Conservation (phyloP, 768 basidiomycete genomes). For the Mycena indigotica region DNA sequence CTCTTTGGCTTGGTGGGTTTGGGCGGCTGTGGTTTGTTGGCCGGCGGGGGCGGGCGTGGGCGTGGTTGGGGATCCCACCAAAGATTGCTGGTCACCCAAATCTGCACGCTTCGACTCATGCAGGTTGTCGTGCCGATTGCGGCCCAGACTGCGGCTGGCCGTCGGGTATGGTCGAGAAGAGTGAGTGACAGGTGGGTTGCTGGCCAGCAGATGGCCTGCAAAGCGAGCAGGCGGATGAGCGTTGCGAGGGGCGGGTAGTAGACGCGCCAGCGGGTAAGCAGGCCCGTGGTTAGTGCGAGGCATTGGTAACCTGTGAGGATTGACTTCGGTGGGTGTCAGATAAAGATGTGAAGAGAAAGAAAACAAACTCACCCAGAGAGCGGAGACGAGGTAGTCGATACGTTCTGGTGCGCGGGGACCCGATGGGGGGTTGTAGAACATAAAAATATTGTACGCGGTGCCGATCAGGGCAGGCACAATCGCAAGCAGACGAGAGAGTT, state of each 20-base stretch:
- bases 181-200: slow-evolving; percentile 84
- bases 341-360: background rate
- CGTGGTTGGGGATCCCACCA: slow-evolving; percentile 44
- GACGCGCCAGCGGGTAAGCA: slow-evolving; percentile 85
- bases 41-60: background rate
- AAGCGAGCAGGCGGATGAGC: slow-evolving; percentile 85
- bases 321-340: slow-evolving; percentile 49
- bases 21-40: background rate
- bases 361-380: slow-evolving; percentile 62
- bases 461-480: slow-evolving; percentile 75
- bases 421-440: slow-evolving; percentile 47
- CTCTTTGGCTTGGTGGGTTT: background rate
- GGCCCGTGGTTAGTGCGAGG: slow-evolving; percentile 82
- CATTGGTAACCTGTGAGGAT: slow-evolving; percentile 89
- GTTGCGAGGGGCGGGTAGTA: slow-evolving; percentile 90
- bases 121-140: slow-evolving; percentile 89
- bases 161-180: slow-evolving; percentile 64
- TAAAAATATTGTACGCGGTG: slow-evolving; percentile 61
- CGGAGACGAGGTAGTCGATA: slow-evolving; percentile 66
- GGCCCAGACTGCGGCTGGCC: slow-evolving; percentile 89
- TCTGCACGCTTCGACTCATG: slow-evolving; percentile 78
- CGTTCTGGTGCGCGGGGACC: slow-evolving; percentile 48
- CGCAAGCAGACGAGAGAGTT: slow-evolving; percentile 67
- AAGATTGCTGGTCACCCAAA: slow-evolving; percentile 96
- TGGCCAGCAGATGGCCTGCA: slow-evolving; percentile 97